phyloP scores from a whole-genome alignment of 768 basidiomycete genomes.

The Auricularia auricula-judae region DNA sequence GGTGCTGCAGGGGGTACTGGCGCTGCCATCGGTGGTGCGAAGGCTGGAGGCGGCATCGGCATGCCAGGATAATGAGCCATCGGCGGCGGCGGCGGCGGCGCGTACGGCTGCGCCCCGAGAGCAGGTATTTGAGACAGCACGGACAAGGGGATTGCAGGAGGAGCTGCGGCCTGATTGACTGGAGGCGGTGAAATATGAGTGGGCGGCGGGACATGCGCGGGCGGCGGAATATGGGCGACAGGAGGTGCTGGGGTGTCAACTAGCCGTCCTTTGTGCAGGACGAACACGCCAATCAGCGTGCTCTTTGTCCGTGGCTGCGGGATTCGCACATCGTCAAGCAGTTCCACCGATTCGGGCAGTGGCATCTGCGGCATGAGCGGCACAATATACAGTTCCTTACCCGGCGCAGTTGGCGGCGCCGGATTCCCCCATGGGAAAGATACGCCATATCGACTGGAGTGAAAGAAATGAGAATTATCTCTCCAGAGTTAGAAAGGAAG shows the following conservation, averaged over 20 bases:
- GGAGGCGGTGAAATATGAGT: not conserved
- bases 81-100: constrained; percentile 9
- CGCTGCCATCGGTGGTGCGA: no score
- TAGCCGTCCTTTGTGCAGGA: constrained; percentile 74
- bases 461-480: no score
- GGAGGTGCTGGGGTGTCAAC: constrained; percentile 17
- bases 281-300: constrained; percentile 72
- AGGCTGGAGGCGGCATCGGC: constrained; percentile 5
- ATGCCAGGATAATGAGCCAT: constrained; percentile 6
- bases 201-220: constrained; percentile 8
- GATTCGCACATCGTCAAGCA: constrained; percentile 64
- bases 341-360: constrained; percentile 76
- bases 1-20: constrained; percentile 32
- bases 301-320: constrained; percentile 46
- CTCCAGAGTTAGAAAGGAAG: not conserved
- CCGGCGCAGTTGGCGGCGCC: constrained; percentile 63
- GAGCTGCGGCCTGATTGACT: constrained; percentile 1
- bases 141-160: constrained; percentile 9
- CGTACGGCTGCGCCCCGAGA: constrained; percentile 7
- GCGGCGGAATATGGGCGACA: not conserved
- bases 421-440: constrained; percentile 77
- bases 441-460: constrained; percentile 65
- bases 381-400: constrained; percentile 79
- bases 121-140: constrained; percentile 8
- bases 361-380: constrained; percentile 56